A percentile compares a stretch with the other conserved stretches of the same genome.
Evolutionary conservation across 768 basidiomycete genomes (phyloP).

Genomic region (Coprinellus aureogranulatus): DNA sequence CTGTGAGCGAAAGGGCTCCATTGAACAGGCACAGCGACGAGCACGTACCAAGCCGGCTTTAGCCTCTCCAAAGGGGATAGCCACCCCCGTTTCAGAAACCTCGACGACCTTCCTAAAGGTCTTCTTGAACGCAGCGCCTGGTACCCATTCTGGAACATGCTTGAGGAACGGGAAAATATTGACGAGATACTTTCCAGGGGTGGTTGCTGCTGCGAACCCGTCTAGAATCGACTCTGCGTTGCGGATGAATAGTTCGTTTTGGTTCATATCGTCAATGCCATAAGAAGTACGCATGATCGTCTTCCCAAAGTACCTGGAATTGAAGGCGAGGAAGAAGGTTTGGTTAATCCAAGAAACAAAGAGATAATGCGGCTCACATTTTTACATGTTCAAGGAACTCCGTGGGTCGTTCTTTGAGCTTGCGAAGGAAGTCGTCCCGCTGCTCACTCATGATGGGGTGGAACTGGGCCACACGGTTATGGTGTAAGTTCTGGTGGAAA

Average conservation of each 20-base stretch:
- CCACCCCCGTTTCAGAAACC: not conserved
- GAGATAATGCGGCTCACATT: slow-evolving; percentile 16
- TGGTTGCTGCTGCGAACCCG: slow-evolving; percentile 18
- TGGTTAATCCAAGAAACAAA: not conserved
- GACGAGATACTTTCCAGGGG: slow-evolving; percentile 26
- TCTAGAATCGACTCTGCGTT: slow-evolving; percentile 20
- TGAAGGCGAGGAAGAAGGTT: not conserved
- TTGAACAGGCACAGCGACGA: not conserved
- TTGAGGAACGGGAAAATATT: slow-evolving; percentile 25
- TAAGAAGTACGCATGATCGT: slow-evolving; percentile 10
- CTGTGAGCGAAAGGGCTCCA: not conserved
- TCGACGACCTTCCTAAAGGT: not conserved
- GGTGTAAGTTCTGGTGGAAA: slow-evolving; percentile 22
- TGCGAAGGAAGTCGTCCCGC: slow-evolving; percentile 18
- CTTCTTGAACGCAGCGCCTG: slow-evolving; percentile 25
- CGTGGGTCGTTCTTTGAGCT: slow-evolving; percentile 18
- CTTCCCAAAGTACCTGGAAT: not conserved
- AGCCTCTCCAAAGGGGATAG: not conserved
- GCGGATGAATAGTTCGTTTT: slow-evolving; percentile 19
- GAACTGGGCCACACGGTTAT: slow-evolving; percentile 20
- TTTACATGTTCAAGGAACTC: slow-evolving; percentile 25
- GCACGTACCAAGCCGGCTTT: slow-evolving; percentile 3
- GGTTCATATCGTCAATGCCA: not conserved
- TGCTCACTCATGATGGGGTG: slow-evolving; percentile 22
- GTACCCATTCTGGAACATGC: slow-evolving; percentile 40